Conservation (phyloP, 2,329 filamentous ascomycete genomes). For the Thelonectria rubi region DNA sequence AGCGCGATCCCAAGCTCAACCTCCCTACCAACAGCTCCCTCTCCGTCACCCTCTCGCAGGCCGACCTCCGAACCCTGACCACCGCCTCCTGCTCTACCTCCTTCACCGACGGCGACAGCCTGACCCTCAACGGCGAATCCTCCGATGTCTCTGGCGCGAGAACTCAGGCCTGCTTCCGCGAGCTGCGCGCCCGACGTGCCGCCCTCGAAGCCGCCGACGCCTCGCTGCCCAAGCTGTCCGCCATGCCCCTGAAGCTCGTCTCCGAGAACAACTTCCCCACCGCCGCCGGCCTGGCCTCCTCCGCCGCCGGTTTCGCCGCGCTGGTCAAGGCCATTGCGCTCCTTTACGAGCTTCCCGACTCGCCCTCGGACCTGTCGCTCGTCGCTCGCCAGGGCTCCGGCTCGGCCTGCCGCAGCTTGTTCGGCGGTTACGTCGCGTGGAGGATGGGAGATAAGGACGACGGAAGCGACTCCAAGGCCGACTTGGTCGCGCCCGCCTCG, state of each 20-base stretch:
- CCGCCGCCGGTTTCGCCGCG: constrained; percentile 74
- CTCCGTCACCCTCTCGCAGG: constrained; percentile 94
- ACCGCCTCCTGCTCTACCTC: constrained; percentile 87
- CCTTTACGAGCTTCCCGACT: constrained; percentile 85
- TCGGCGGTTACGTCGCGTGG: constrained; percentile 97
- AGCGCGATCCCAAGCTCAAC: constrained; percentile 92
- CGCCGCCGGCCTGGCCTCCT: constrained; percentile 85
- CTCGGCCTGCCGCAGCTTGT: constrained; percentile 90
- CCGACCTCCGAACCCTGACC: constrained; percentile 92
- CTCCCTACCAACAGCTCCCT: constrained; percentile 98
- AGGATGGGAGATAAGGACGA: constrained; percentile 78
- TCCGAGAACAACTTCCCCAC: constrained; percentile 99
- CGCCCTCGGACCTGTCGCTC: constrained; percentile 82
- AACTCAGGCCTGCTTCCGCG: constrained; percentile 93
- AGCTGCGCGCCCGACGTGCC: constrained; percentile 80
- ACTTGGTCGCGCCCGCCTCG: constrained; percentile 84
- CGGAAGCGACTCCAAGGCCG: constrained; percentile 86
- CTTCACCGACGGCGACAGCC: constrained; percentile 72
- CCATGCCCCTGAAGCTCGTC: constrained; percentile 82
- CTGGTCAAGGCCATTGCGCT: constrained; percentile 88
- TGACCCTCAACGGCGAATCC: constrained; percentile 83
- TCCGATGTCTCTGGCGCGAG: constrained; percentile 89
- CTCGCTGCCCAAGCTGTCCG: constrained; percentile 82
- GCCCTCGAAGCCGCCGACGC: constrained; percentile 76
- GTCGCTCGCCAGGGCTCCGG: constrained; percentile 95